Evolutionary conservation across 2,329 filamentous ascomycete genomes (phyloP), one percentile per base, ranked within the genome.

Genomic region (Cryphonectria radicalis): DNA sequence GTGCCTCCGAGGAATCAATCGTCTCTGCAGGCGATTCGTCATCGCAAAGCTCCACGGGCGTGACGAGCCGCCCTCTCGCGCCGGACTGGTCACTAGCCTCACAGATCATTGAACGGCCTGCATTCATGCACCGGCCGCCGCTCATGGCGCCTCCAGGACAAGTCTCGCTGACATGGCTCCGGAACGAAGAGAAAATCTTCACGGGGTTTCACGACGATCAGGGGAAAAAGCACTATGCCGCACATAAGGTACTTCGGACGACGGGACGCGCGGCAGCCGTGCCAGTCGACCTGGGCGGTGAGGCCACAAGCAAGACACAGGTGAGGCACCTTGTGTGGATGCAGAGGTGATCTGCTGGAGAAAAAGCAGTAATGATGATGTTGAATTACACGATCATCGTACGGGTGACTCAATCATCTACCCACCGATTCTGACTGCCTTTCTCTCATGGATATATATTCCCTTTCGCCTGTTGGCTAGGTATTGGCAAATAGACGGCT

Each of bases 31-130:
- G 37, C 10, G 37, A 40, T 13, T 8, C 37, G 10, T 40, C 37
- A 43, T 13, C 42, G 1, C 42, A 4, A 11, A 35, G 32, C 42
- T 35, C 42, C 4, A 8, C n/a, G 4, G 46, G 8, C 28, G 32
- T 35, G 32, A 28, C 25, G n/a, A 17, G 5, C 32, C 22, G 11
- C 22, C 32, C 28, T n/a, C 11, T 17, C 22, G 22, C 32, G 65
- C 65, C 50, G 13, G 32, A 22, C 32, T 8, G 17, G 35, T 55
- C 22, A 13, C 10, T 10, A 62, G 25, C 14, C n/a, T 73, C 46
- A 59, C 70, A 69, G 7, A 75, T 74, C 40, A 69, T 67, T 1
- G 70, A 70, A n/a, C 74, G 66, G 32, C 74, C 74, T 57, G 70
- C 63, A 35, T 72, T 66, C 35, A n/a, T 60, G 17, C 60, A 32